A percentile compares a stretch with the other conserved stretches of the same genome.
Evolutionary conservation across 768 basidiomycete species (phyloP).

Genomic region (Rubroboletus satanas): DNA sequence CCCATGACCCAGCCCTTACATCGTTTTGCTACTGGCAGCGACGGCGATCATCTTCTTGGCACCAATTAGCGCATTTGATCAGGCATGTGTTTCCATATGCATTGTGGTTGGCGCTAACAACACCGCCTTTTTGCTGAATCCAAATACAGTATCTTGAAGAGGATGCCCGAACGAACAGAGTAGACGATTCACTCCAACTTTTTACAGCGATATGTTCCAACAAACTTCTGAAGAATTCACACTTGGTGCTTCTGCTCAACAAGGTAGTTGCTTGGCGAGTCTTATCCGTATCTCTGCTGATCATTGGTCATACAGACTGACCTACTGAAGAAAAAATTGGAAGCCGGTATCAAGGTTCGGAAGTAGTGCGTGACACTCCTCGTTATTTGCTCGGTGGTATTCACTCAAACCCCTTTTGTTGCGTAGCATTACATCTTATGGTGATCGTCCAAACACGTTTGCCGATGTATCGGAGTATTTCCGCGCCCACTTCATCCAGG

Average conservation of each 20-base stretch:
- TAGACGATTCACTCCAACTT: conserved; percentile 78
- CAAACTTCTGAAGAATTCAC: conserved; percentile 65
- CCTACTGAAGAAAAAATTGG: conserved; percentile 67
- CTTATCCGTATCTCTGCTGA: conserved; percentile 3
- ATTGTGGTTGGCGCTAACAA: background rate
- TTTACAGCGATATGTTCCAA: conserved; percentile 76
- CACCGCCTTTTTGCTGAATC: conserved; percentile 11
- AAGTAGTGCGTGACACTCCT: conserved; percentile 59
- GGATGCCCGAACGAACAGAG: conserved; percentile 72
- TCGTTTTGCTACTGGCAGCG: conserved; percentile 38
- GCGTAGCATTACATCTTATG: conserved; percentile 71
- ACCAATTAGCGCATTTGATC: conserved; percentile 84
- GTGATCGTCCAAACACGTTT: conserved; percentile 65
- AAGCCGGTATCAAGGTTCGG: conserved; percentile 61
- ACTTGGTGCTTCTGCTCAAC: conserved; percentile 74
- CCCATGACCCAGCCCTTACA: conserved; percentile 9
- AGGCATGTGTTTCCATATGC: conserved; percentile 42
- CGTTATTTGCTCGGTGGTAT: background rate
- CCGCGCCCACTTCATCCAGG: conserved; percentile 78
- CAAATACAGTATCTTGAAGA: conserved; percentile 69
- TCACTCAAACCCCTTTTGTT: background rate
- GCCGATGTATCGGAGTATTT: conserved; percentile 75
- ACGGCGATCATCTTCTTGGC: conserved; percentile 85
- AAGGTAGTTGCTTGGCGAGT: conserved; percentile 45
- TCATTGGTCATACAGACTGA: conserved; percentile 48